A percentile compares a stretch with the other conserved stretches of the same genome.
Evolutionary conservation across 805 yeast genomes (phyloP).

Genomic region (Teunomyces cretensis): DNA sequence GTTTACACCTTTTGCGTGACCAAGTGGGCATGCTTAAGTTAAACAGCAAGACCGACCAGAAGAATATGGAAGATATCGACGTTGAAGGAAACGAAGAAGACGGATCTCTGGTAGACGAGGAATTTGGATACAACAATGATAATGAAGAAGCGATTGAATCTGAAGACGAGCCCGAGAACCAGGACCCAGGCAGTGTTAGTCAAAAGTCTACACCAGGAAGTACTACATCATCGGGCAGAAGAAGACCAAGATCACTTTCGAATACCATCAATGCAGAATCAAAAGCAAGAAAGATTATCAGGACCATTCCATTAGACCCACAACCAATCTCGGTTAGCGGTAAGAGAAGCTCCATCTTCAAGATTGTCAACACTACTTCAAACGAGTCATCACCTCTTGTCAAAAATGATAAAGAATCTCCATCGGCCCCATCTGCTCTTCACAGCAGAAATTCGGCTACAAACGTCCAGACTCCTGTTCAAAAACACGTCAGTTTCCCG

Average conservation of each 20-base stretch:
- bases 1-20: conserved; percentile 78
- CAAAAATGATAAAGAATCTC: conserved; percentile 9
- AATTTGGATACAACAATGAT: conserved; percentile 16
- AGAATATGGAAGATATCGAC: conserved; percentile 20
- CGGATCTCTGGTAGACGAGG: conserved; percentile 21
- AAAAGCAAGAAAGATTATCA: conserved; percentile 70
- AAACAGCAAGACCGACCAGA: conserved; percentile 35
- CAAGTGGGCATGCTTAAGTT: conserved; percentile 81
- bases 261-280: conserved; percentile 63
- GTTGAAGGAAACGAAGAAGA: conserved; percentile 12
- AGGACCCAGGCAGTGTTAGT: conserved; percentile 13
- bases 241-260: conserved; percentile 51
- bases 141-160: conserved; percentile 21
- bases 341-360: conserved; percentile 38
- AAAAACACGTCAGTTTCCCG: not conserved
- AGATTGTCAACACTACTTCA: conserved; percentile 32
- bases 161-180: conserved; percentile 8
- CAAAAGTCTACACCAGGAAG: conserved; percentile 40
- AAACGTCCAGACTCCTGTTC: conserved; percentile 1
- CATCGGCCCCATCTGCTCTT: conserved; percentile 3
- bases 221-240: conserved; percentile 31
- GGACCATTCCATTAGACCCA: conserved; percentile 81
- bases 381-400: conserved; percentile 32
- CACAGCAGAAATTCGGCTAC: not conserved
- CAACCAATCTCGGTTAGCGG: conserved; percentile 58